A percentile compares a stretch with the other conserved stretches of the same genome.
phyloP scores from a whole-genome alignment of 2,329 filamentous ascomycete genomes.

The Nigrospora oryzae region DNA sequence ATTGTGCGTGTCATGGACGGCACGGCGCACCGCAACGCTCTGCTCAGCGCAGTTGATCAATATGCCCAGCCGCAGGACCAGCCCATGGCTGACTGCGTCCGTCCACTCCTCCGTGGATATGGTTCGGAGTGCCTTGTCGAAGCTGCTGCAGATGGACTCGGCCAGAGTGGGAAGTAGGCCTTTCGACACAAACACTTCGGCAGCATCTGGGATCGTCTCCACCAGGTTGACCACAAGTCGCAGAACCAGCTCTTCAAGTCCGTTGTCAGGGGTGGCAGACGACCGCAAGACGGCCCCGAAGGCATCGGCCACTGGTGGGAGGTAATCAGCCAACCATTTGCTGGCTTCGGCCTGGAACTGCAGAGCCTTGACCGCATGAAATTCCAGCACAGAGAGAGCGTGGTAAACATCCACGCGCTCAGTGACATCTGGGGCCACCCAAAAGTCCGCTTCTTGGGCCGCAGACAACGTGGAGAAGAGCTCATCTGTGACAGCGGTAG shows the following conservation, averaged over 20 bases:
- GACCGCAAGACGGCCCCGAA: slow-evolving; percentile 28
- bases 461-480: slow-evolving; percentile 37
- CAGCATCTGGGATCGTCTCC: slow-evolving; percentile 67
- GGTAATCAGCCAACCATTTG: slow-evolving; percentile 38
- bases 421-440: slow-evolving; percentile 24
- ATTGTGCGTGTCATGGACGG: slow-evolving; percentile 30
- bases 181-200: slow-evolving; percentile 58
- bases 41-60: slow-evolving; percentile 85
- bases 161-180: slow-evolving; percentile 42
- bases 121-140: slow-evolving; percentile 37
- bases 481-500: slow-evolving; percentile 35
- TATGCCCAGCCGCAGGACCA: slow-evolving; percentile 72
- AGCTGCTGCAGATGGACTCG: slow-evolving; percentile 40
- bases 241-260: slow-evolving; percentile 41
- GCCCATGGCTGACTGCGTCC: slow-evolving; percentile 51
- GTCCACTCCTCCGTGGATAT: slow-evolving; percentile 40
- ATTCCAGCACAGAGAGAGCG: slow-evolving; percentile 44
- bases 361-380: slow-evolving; percentile 39
- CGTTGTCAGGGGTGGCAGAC: slow-evolving; percentile 26
- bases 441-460: slow-evolving; percentile 22
- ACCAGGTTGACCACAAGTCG: slow-evolving; percentile 78
- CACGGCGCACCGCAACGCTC: slow-evolving; percentile 51
- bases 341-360: slow-evolving; percentile 27
- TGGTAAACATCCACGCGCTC: slow-evolving; percentile 27
- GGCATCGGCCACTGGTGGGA: slow-evolving; percentile 42